Percentiles rank a stretch among this genome's conserved stretches.
Evolutionary conservation across 1,284 basidiomycete genomes (phyloP).

Genomic region (Filobasidium uniguttulatum): DNA sequence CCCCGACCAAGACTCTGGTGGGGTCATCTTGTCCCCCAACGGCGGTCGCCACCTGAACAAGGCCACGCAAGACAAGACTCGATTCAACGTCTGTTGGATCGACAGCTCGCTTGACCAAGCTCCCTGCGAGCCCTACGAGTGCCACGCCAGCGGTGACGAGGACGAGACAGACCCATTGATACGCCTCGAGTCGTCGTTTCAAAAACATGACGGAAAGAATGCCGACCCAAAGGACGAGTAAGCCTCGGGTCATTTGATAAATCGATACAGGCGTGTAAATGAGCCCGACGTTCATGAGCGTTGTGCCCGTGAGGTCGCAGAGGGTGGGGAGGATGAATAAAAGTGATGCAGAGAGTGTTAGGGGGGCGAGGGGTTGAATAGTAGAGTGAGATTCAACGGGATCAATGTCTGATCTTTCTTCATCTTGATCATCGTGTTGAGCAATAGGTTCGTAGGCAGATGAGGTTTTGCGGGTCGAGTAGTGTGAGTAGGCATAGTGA

Average conservation of each 20-base stretch:
- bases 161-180: conserved; percentile 70
- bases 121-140: conserved; percentile 82
- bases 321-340: conserved; percentile 37
- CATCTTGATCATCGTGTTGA: conserved; percentile 6
- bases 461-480: not conserved
- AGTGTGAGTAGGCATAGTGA: not conserved
- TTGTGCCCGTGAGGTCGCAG: conserved; percentile 35
- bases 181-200: conserved; percentile 42
- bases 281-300: conserved; percentile 90
- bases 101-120: conserved; percentile 53
- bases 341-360: conserved; percentile 26
- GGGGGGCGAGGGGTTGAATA: not conserved
- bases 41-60: conserved; percentile 6
- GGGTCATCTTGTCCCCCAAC: conserved; percentile 28
- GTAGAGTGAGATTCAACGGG: not conserved
- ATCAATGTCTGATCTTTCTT: not conserved
- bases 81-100: not conserved
- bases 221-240: conserved; percentile 93
- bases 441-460: conserved; percentile 4
- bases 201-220: conserved; percentile 86
- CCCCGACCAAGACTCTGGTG: conserved; percentile 42
- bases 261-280: conserved; percentile 93
- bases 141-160: conserved; percentile 83
- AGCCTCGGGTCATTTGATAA: conserved; percentile 95
- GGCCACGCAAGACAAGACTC: conserved; percentile 7